These are phyloP conservation scores for Cercospora beticola DNA, from an alignment of 2,329 filamentous ascomycete species.

Conservation along the genomic window DNA sequence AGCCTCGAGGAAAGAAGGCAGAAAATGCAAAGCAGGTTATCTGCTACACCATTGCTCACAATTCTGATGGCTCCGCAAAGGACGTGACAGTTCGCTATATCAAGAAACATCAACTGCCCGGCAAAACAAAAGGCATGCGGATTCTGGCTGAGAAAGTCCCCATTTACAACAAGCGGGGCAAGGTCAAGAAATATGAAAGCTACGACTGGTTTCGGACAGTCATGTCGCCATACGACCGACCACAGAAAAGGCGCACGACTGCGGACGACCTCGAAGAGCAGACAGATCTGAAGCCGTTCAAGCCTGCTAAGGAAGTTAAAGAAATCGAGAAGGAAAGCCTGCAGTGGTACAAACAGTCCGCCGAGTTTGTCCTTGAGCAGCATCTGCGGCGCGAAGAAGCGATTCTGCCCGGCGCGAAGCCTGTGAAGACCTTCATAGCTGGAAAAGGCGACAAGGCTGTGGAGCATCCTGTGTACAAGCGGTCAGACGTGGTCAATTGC, in stretches of 20 bases:
- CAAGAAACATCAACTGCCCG: conserved; percentile 76
- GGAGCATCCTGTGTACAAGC: conserved; percentile 76
- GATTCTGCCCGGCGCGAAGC: conserved; percentile 64
- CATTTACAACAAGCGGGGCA: conserved; percentile 73
- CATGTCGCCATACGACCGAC: conserved; percentile 69
- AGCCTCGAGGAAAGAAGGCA: conserved; percentile 78
- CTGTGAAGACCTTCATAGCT: conserved; percentile 72
- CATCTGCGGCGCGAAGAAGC: conserved; percentile 93
- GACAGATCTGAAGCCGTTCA: conserved; percentile 70
- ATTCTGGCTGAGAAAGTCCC: conserved; percentile 78
- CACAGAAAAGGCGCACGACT: conserved; percentile 58
- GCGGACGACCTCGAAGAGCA: conserved; percentile 77
- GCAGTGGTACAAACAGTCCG: conserved; percentile 82
- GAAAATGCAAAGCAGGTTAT: conserved; percentile 87
- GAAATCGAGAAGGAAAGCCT: conserved; percentile 58
- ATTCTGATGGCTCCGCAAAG: conserved; percentile 82
- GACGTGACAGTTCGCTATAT: conserved; percentile 93
- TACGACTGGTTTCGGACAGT: conserved; percentile 86
- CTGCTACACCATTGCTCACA: conserved; percentile 82
- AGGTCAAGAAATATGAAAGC: conserved; percentile 71
- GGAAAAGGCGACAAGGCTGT: conserved; percentile 72
- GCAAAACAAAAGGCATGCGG: conserved; percentile 82
- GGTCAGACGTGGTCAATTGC: conserved; percentile 77
- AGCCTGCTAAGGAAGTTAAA: conserved; percentile 59
- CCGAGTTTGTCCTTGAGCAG: conserved; percentile 79